phyloP scores from a whole-genome alignment of 306 rosid genomes.

The Pyrus betulifolia region DNA sequence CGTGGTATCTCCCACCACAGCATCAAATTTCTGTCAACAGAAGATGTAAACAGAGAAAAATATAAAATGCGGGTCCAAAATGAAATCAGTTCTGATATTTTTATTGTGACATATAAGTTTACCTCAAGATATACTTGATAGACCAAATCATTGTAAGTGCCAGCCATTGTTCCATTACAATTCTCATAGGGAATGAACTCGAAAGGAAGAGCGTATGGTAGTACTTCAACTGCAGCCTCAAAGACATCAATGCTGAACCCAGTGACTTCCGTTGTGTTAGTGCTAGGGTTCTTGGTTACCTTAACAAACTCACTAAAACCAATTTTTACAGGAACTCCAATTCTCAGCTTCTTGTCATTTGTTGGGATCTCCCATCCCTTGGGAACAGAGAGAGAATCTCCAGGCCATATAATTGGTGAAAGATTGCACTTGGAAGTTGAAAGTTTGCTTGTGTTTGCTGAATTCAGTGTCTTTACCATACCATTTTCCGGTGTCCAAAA shows the following conservation, averaged over 20 bases:
- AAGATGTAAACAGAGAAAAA: background rate
- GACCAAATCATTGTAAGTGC: slow-evolving; percentile 29
- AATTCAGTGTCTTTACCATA: background rate
- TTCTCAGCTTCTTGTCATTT: slow-evolving; percentile 26
- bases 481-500: slow-evolving; percentile 40
- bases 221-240: slow-evolving; percentile 25
- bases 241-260: slow-evolving; percentile 56
- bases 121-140: slow-evolving; percentile 42
- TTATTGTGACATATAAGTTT: background rate
- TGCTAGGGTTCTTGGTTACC: background rate
- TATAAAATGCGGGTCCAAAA: no score
- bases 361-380: slow-evolving; percentile 48
- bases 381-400: slow-evolving; percentile 27
- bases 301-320: slow-evolving; percentile 29
- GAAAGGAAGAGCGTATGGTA: slow-evolving; percentile 27
- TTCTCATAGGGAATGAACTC: slow-evolving; percentile 33
- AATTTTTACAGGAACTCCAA: slow-evolving; percentile 25
- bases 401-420: slow-evolving; percentile 46
- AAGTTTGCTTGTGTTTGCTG: background rate
- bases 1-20: slow-evolving; percentile 24
- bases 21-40: slow-evolving; percentile 40
- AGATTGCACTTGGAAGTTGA: background rate
- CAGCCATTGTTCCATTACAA: background rate
- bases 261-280: slow-evolving; percentile 3
- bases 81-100: no score